Conservation (phyloP, 768 basidiomycete species). For the Suillus cothurnatus region DNA sequence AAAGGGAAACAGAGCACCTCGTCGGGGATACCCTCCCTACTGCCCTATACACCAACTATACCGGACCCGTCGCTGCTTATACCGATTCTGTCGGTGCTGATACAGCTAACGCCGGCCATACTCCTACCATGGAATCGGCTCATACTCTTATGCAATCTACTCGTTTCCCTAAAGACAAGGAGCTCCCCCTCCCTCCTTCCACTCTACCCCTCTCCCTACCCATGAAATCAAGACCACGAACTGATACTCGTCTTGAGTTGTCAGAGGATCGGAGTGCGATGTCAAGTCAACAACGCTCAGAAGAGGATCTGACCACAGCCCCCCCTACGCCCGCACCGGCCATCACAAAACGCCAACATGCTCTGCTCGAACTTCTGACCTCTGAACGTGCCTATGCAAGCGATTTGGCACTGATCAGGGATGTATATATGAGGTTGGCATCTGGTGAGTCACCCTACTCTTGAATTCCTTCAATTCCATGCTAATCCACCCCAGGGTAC, state of each 20-base stretch:
- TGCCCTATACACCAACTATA: background rate
- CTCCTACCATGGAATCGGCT: conserved; percentile 2
- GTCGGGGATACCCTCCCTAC: background rate
- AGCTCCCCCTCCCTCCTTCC: conserved; percentile 30
- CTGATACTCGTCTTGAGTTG: conserved; percentile 22
- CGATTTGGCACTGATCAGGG: conserved; percentile 78
- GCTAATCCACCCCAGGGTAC: conserved; percentile 35
- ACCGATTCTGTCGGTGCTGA: background rate
- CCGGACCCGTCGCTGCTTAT: conserved; percentile 7
- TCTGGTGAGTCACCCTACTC: conserved; percentile 50
- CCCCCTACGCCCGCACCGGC: conserved; percentile 35
- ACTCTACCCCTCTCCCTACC: conserved; percentile 5
- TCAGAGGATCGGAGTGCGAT: conserved; percentile 10
- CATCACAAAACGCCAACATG: conserved; percentile 74
- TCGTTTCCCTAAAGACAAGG: conserved; percentile 26
- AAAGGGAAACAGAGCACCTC: conserved; percentile 1
- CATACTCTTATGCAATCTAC: conserved; percentile 3
- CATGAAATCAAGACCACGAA: conserved; percentile 22
- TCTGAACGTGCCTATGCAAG: conserved; percentile 82
- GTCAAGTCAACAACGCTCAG: conserved; percentile 22
- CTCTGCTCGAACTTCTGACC: conserved; percentile 73
- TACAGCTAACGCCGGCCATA: conserved; percentile 2
- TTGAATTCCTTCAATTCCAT: conserved; percentile 8
- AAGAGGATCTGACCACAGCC: conserved; percentile 22
- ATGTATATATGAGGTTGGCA: conserved; percentile 79